Evolutionary conservation across 306 rosid genomes (phyloP), one percentile per base, ranked within the genome.

Genomic region (Pterocarpus macrocarpus): DNA sequence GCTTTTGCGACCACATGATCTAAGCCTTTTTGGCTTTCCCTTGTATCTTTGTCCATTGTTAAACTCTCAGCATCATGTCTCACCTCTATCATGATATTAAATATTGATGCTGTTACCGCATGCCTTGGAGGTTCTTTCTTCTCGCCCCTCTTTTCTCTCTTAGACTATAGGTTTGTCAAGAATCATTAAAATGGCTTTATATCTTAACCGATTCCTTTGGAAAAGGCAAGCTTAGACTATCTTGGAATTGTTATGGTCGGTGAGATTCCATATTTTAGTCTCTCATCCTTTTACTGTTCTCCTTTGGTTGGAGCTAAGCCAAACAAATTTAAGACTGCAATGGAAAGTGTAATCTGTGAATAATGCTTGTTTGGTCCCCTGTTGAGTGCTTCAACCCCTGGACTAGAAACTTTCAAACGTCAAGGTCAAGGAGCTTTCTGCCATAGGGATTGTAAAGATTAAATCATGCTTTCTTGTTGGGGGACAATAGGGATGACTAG

Each of bases 381-480:
- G 17, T 44, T 56, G 76, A 56, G 72, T 13, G 72, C 4, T 76
- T 82, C 71, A 70, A 59, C 45, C 34, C 61, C 73, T 52, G 11
- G 78, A 69, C 73, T 41, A 2, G 85, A 82, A 67, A 44, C 58
- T 61, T 64, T 59, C 77, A 47, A 67, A 57, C 22, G 75, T 73
- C 66, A 62, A 43, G 80, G 75, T 56, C 76, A 55, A 50, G 76
- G 35, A 56, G 67, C 55, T 64, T 53, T 43, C 16, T 62, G 32
- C 84, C 67, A 50, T 38, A 53, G 52, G 73, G 68, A 57, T 73
- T 50, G 22, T 73, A 66, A 65, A 64, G 12, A 22, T 57, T 57
- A 73, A 12, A 22, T 68, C 41, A 62, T 80, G 84, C 58, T 66
- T 2, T 55, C 43, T 56, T 55, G 70, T 81, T 73, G 64, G 80